These are phyloP conservation scores for Aspergillus homomorphus DNA, from an alignment of 495 filamentous ascomycete genomes.

Conservation along the genomic window DNA sequence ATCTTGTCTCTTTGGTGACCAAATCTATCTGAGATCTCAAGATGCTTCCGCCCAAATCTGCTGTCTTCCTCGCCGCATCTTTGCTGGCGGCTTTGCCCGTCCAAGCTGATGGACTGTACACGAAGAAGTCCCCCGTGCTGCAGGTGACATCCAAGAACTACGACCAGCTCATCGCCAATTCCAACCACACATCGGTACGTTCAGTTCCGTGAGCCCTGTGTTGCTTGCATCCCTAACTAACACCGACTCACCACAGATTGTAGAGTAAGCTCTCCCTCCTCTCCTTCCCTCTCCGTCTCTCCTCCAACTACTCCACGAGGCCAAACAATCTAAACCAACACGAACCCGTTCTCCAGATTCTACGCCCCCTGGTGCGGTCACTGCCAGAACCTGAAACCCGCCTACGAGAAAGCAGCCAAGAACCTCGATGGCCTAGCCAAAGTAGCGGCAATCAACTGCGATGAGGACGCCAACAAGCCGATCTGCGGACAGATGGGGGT, in stretches of 20 bases:
- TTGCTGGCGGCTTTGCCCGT: slow-evolving; percentile 58
- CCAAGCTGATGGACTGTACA: slow-evolving; percentile 72
- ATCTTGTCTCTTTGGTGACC: neutral
- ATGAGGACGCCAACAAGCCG: slow-evolving; percentile 88
- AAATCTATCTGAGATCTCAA: slow-evolving; percentile 1
- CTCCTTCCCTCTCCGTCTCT: slow-evolving; percentile 6
- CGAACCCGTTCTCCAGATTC: slow-evolving; percentile 71
- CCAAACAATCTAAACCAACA: too few relatives aligned
- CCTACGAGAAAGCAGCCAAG: slow-evolving; percentile 91
- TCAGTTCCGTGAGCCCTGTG: neutral
- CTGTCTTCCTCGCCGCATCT: slow-evolving; percentile 44
- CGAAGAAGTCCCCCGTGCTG: slow-evolving; percentile 82
- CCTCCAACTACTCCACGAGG: slow-evolving; percentile 13
- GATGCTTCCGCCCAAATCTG: slow-evolving; percentile 28
- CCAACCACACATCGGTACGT: slow-evolving; percentile 86
- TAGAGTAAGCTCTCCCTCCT: slow-evolving; percentile 56
- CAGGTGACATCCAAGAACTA: slow-evolving; percentile 84
- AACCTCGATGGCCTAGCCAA: slow-evolving; percentile 86
- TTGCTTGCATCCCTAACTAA: slow-evolving; percentile 17
- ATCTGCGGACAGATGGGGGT: slow-evolving; percentile 88
- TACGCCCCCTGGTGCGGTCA: slow-evolving; percentile 97
- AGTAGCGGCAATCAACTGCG: slow-evolving; percentile 93
- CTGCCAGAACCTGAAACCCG: slow-evolving; percentile 91
- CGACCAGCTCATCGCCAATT: slow-evolving; percentile 78
- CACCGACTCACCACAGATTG: slow-evolving; percentile 45